These are phyloP conservation scores for Cetradonia linearis DNA, from an alignment of 495 filamentous ascomycete species.

Conservation along the genomic window DNA sequence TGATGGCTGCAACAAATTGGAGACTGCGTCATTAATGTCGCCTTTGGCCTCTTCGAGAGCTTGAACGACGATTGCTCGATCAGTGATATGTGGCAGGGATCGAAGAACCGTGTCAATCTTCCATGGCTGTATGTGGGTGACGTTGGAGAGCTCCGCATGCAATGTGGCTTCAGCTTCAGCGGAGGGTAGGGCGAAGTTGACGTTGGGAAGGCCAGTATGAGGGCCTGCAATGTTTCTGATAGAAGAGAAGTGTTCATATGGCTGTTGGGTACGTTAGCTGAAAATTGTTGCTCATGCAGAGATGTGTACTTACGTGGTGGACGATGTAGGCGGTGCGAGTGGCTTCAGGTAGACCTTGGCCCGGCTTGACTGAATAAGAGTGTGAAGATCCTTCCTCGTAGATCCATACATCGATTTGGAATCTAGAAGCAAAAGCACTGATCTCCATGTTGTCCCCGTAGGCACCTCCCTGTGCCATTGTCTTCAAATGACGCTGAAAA, in stretches of 20 bases:
- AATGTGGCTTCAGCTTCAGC: constrained; percentile 24
- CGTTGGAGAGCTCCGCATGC: constrained; percentile 32
- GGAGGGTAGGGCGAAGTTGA: constrained; percentile 28
- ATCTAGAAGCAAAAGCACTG: constrained; percentile 54
- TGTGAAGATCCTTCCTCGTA: constrained; percentile 41
- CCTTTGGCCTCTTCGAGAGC: constrained; percentile 51
- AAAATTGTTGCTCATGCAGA: constrained; percentile 12
- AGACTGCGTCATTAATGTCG: constrained; percentile 50
- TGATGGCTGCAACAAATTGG: constrained; percentile 45
- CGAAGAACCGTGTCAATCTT: constrained; percentile 50
- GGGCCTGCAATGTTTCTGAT: constrained; percentile 53
- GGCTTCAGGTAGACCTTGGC: constrained; percentile 26
- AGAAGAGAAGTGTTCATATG: constrained; percentile 68
- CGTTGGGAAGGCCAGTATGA: constrained; percentile 45
- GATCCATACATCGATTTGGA: constrained; percentile 53
- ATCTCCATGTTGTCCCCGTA: constrained; percentile 69
- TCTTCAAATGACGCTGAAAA: constrained; percentile 51
- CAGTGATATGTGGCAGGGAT: constrained; percentile 46
- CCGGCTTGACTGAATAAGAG: constrained; percentile 37
- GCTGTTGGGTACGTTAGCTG: constrained; percentile 30
- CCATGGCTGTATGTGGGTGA: constrained; percentile 42
- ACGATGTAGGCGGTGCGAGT: constrained; percentile 51
- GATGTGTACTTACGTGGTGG: constrained; percentile 51
- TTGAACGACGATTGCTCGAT: constrained; percentile 45
- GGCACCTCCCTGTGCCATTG: constrained; percentile 51